These are phyloP conservation scores for Vachellia collinsii DNA, from an alignment of 306 rosid species.

Conservation along the genomic window DNA sequence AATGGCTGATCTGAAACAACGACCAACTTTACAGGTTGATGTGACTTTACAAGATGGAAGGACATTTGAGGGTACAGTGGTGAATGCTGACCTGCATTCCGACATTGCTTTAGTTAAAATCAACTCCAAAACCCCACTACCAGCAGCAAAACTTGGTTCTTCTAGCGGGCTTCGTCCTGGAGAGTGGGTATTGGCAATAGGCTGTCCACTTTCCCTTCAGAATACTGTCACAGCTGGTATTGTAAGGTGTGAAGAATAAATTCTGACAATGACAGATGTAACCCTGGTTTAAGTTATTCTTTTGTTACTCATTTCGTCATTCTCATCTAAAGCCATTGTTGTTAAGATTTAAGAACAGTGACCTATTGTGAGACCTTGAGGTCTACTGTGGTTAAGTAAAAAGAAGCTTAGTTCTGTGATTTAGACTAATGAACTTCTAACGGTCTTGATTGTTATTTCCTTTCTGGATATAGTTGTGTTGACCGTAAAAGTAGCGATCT, in stretches of 20 bases:
- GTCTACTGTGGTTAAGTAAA: background rate
- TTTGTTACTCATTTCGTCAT: background rate
- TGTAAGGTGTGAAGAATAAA: conserved; percentile 62
- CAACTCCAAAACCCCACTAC: conserved; percentile 79
- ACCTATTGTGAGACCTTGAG: conserved; percentile 11
- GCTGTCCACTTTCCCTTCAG: conserved; percentile 91
- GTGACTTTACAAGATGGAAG: conserved; percentile 93
- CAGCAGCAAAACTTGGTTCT: conserved; percentile 78
- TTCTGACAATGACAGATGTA: background rate
- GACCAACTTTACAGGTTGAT: conserved; percentile 58
- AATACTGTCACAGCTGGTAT: conserved; percentile 95
- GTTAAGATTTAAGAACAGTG: conserved; percentile 7
- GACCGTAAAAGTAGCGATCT: conserved; percentile 94
- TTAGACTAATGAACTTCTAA: background rate
- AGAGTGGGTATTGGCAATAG: conserved; percentile 88
- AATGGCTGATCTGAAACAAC: conserved; percentile 26
- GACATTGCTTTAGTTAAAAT: conserved; percentile 89
- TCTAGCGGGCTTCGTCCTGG: conserved; percentile 88
- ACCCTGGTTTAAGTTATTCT: background rate
- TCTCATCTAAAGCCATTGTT: conserved; percentile 19
- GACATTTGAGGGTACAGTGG: conserved; percentile 75
- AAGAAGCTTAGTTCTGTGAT: conserved; percentile 8
- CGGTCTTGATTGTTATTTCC: conserved; percentile 24
- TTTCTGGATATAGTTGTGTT: conserved; percentile 59
- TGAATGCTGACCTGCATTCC: conserved; percentile 82